Conservation (phyloP, 2,329 filamentous ascomycete species). For the Monosporascus sp. region DNA sequence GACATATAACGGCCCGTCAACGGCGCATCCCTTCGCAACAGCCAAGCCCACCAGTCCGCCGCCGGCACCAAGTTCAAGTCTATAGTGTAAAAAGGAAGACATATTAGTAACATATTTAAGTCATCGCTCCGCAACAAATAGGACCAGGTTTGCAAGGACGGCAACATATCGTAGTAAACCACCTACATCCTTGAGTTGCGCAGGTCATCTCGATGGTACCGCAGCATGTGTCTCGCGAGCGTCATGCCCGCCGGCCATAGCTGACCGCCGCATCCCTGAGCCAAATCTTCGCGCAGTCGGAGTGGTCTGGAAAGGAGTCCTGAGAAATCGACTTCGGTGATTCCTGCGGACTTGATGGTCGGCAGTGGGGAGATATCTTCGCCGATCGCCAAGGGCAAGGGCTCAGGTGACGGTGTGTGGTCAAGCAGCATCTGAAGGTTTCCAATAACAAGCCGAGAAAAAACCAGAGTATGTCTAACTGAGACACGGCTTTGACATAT, state of each 20-base stretch:
- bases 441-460: not conserved
- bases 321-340: constrained; percentile 58
- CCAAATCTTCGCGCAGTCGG: constrained; percentile 77
- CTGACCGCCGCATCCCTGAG: constrained; percentile 85
- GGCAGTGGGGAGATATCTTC: constrained; percentile 56
- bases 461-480: not conserved
- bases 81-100: constrained; percentile 30
- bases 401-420: constrained; percentile 40
- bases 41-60: constrained; percentile 77
- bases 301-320: constrained; percentile 67
- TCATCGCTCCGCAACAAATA: not conserved
- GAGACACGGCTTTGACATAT: no score
- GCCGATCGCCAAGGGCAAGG: constrained; percentile 46
- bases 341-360: constrained; percentile 49
- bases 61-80: constrained; percentile 87
- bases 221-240: constrained; percentile 78
- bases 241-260: constrained; percentile 93
- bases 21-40: constrained; percentile 50
- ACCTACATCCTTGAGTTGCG: constrained; percentile 68
- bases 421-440: not conserved
- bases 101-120: not conserved
- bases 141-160: not conserved
- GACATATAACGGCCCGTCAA: constrained; percentile 60
- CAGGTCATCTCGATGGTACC: constrained; percentile 61
- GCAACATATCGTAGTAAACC: not conserved